A percentile compares a stretch with the other conserved stretches of the same genome.
These are phyloP conservation scores for Tricholoma terreum DNA, from an alignment of 768 basidiomycete species.

Conservation along the genomic window DNA sequence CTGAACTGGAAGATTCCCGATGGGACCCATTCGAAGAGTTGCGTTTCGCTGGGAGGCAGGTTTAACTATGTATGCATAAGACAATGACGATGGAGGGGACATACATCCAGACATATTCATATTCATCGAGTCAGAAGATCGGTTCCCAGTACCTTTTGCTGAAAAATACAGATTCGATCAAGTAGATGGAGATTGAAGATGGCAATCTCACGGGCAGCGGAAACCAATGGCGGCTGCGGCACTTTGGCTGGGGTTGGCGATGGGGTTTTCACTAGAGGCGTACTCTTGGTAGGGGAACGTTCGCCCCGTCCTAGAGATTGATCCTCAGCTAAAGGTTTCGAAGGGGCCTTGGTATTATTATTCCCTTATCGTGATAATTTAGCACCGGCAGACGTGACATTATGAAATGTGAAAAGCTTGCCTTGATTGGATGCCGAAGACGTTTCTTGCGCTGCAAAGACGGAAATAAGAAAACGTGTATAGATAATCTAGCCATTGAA, in stretches of 20 bases:
- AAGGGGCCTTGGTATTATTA: no score
- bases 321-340: no score
- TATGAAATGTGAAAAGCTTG: no score
- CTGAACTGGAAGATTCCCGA: no score
- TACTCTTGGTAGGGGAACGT: not conserved
- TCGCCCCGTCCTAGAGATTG: no score
- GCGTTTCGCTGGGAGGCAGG: not conserved
- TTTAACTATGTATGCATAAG: not conserved
- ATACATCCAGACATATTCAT: not conserved
- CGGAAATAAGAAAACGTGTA: not conserved
- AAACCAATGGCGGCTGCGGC: no score
- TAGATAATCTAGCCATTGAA: not conserved
- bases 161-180: not conserved
- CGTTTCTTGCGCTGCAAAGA: not conserved
- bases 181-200: not conserved
- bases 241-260: no score
- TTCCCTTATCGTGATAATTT: not conserved
- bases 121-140: not conserved
- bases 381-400: no score
- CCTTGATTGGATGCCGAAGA: no score
- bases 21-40: not conserved
- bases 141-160: not conserved
- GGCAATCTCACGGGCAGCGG: not conserved
- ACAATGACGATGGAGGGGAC: not conserved
- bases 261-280: no score